phyloP scores from a whole-genome alignment of 257 asterid species.

The Jaltomata sinuosa region DNA sequence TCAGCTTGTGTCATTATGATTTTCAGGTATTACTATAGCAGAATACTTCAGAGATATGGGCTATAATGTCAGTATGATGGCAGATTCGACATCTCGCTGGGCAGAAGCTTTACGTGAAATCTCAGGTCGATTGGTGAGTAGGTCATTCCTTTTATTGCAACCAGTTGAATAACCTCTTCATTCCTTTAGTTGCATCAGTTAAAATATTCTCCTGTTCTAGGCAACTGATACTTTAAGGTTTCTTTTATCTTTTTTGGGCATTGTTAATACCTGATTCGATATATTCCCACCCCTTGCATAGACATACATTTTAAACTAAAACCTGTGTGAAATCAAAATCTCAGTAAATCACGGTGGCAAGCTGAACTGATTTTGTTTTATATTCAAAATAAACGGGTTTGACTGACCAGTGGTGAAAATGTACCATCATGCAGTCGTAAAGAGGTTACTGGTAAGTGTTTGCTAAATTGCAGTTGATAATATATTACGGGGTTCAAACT shows the following conservation, averaged over 20 bases:
- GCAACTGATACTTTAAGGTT: neutral
- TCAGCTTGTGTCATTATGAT: constrained; percentile 7
- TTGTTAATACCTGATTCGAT: neutral
- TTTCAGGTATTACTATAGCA: constrained; percentile 92
- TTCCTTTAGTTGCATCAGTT: neutral
- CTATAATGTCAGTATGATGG: constrained; percentile 99
- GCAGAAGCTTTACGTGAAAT: constrained; percentile 99
- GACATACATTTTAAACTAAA: neutral
- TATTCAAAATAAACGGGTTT: neutral
- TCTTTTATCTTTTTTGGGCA: neutral
- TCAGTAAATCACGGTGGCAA: neutral
- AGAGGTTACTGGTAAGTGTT: neutral
- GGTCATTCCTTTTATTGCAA: constrained; percentile 1
- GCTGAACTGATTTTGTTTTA: neutral
- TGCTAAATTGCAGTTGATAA: neutral
- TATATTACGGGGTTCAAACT: neutral
- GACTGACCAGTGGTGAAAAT: neutral
- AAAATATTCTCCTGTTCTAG: neutral
- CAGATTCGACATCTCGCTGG: constrained; percentile 99
- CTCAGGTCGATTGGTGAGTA: constrained; percentile 95
- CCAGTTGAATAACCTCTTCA: neutral
- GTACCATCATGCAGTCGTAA: neutral
- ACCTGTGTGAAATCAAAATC: neutral
- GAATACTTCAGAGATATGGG: constrained; percentile 99
- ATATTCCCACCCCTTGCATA: neutral